Base-by-base conservation (phyloP, 1,284 basidiomycete genomes). In the Pascua sp. region DNA sequence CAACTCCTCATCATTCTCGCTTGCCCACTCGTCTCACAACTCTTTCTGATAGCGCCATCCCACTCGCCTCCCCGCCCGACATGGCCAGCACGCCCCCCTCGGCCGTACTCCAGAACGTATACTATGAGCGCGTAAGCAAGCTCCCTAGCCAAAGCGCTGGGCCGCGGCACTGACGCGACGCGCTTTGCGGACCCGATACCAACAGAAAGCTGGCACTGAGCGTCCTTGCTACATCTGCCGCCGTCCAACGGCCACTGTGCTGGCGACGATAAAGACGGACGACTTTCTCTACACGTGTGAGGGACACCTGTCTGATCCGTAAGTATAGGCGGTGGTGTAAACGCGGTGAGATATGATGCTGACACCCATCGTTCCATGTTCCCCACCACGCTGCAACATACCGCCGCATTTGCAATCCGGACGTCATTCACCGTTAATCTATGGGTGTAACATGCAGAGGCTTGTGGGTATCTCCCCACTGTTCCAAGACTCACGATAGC, bases 271-370 rank as follows among this genome's bases (percentile, higher is more conserved):
- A 43, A 72, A 72, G 55, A 68, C 70, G 10, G 70, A 77, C 45
- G 75, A 77, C 57, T 78, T 72, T 51, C 45, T 78, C 42, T 78
- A 77, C 49, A 70, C 70, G 8, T 78, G 76, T 50, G 70, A 72
- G 12, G 63, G 68, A 11, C 76, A 78, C 58, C 59, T 78, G 52
- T 65, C 49, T 10, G 76, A 78, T 63, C 64, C 67, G 75, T 77
- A 49, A 53, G 75, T 70, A 16, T n/a, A n/a, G n/a, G n/a, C n/a
- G n/a, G n/a, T n/a, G 36, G 11, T 12, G 36, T 5, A 46, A 11
- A 46, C 43, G 43, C 12, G n/a, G 43, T 18, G 43, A 45, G 43
- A 32, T 32, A 7, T 4, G 24, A 32, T 3, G 24, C 24, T 32
- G 24, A 32, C 24, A 32, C 24, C 24, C 24, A 7, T 32, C 24